Evolutionary conservation across 139 green algal species (phyloP), one percentile per base, ranked within the genome.

Genomic region (Chlamydomonas sp.): DNA sequence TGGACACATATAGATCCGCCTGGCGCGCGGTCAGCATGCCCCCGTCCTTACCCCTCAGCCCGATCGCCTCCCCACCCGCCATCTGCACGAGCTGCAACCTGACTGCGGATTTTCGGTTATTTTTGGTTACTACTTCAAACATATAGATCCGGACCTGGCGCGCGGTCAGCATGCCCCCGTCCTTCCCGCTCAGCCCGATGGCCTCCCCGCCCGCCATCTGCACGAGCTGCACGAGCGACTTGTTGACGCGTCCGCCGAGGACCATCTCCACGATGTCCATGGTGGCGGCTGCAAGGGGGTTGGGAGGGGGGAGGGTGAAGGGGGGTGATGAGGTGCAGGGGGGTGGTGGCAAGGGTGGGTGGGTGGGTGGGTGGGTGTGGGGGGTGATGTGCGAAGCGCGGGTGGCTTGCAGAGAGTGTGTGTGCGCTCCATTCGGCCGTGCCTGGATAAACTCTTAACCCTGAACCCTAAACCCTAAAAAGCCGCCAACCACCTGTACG

Each of bases 261-360:
- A 99, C 94, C 94, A 98, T 98, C 82, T 98, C 94, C 58, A 98
- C 93, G 30, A 98, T 87, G 58, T 99, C 95, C 95, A 99, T 99
- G 3, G 95, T 99, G 35, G 83, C 73, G 3, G 69, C 88, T 94
- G 83, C 64, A 67, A 59, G 24, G n/a, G n/a, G n/a, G n/a, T n/a
- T n/a, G n/a, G n/a, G n/a, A n/a, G n/a, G n/a, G n/a, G n/a, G n/a
- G n/a, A n/a, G 29, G 10, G 35, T 1, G 33, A 35, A 28, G 48
- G 20, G 62, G 4, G 39, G 1, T 43, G 24, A 57, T 33, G 49
- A 2, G 16, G 43, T 13, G 13, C 43, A 54, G 58, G 58, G 28
- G 35, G 5, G 38, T 3, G 29, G 39, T 37, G 6, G 4, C 13
- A 65, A 13, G 48, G 48, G 28, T 31, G 35, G 39, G n/a, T 26